Evolutionary conservation across 345 rosid genomes (phyloP).

Genomic region (Gossypium australe): DNA sequence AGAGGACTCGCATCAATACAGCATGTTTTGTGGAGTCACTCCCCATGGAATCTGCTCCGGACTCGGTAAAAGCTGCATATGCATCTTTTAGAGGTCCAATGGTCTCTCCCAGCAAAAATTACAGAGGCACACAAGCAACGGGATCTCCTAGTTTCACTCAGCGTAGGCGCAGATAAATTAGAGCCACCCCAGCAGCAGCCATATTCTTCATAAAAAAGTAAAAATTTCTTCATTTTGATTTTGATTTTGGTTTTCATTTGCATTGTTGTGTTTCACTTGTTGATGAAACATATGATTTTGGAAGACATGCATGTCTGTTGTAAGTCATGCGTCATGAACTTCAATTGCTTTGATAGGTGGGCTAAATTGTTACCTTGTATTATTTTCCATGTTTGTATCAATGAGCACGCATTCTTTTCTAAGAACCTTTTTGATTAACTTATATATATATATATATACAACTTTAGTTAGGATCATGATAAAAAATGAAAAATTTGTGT

Average conservation of each 20-base stretch:
- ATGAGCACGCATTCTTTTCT: neutral
- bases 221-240: neutral
- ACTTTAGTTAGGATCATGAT: neutral
- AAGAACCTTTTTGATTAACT: neutral
- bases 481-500: neutral
- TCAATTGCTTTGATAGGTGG: neutral
- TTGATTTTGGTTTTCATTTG: neutral
- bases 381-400: neutral
- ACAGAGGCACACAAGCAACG: conserved; percentile 36
- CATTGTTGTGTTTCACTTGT: neutral
- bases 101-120: conserved; percentile 63
- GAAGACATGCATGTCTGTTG: neutral
- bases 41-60: conserved; percentile 56
- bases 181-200: neutral
- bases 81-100: conserved; percentile 54
- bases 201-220: neutral
- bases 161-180: conserved; percentile 50
- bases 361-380: neutral
- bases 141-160: conserved; percentile 58
- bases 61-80: conserved; percentile 61
- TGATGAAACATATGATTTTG: neutral
- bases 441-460: neutral
- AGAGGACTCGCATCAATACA: conserved; percentile 84
- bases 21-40: conserved; percentile 82
- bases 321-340: neutral